Evolutionary conservation across 2,329 filamentous ascomycete species (phyloP).

Genomic region (Bretziella fagacearum): DNA sequence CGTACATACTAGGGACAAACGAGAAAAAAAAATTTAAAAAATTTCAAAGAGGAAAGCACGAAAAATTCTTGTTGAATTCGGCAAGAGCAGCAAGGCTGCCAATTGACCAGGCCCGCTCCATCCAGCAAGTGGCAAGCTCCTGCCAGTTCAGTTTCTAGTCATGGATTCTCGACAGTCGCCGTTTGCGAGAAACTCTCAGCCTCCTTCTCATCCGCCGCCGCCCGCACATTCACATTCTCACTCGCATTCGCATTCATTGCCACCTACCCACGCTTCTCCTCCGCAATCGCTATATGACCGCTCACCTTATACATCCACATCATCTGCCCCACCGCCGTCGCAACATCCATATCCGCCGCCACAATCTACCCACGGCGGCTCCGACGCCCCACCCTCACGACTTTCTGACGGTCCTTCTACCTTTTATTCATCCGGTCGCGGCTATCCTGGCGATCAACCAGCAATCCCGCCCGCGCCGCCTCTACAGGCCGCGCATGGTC

Average conservation of each 20-base stretch:
- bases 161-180: conserved; percentile 13
- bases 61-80: conserved; percentile 1
- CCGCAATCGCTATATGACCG: conserved; percentile 2
- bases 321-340: conserved; percentile 1
- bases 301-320: background rate
- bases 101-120: background rate
- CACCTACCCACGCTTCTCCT: background rate
- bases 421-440: conserved; percentile 9
- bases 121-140: conserved; percentile 3
- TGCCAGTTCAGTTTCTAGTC: background rate
- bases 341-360: conserved; percentile 1
- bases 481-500: conserved; percentile 24
- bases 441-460: conserved; percentile 13
- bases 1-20: no score
- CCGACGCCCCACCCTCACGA: background rate
- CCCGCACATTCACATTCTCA: conserved; percentile 4
- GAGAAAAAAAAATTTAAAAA: no score
- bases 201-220: conserved; percentile 10
- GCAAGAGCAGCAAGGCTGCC: conserved; percentile 4
- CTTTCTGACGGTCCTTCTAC: conserved; percentile 6
- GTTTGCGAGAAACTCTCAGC: conserved; percentile 12
- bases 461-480: conserved; percentile 14
- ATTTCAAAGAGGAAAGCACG: background rate
- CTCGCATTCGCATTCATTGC: conserved; percentile 5
- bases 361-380: conserved; percentile 2